Percentiles rank a stretch among this genome's conserved stretches.
These are phyloP conservation scores for Colletotrichum paranaense DNA, from an alignment of 2,329 filamentous ascomycete species.

Conservation along the genomic window DNA sequence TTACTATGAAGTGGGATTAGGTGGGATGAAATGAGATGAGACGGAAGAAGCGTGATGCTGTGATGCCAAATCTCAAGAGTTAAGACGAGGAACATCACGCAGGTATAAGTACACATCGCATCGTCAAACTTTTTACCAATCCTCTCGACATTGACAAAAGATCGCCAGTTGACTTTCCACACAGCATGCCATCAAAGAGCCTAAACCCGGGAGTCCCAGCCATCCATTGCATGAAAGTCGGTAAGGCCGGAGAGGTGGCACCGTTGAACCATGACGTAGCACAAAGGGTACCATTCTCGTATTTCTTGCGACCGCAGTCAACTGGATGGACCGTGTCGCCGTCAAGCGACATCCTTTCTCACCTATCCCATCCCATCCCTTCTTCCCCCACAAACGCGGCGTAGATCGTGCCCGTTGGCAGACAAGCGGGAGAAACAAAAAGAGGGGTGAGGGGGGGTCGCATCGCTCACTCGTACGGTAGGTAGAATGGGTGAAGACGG, in stretches of 20 bases:
- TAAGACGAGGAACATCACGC: not conserved
- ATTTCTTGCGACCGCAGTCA: conserved; percentile 8
- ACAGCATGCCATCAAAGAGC: too few species aligned
- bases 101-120: conserved; percentile 9
- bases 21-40: not conserved
- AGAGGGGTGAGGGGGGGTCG: not conserved
- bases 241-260: conserved; percentile 15
- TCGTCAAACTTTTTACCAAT: not conserved
- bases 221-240: conserved; percentile 24
- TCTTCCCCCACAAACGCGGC: conserved; percentile 4
- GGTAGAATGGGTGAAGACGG: not conserved
- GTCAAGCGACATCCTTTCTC: not conserved
- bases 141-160: not conserved
- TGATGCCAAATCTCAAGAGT: not conserved
- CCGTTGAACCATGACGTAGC: conserved; percentile 28
- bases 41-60: not conserved
- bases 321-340: not conserved
- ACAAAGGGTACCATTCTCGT: conserved; percentile 30
- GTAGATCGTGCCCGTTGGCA: conserved; percentile 20
- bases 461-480: not conserved
- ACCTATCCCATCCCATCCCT: not conserved
- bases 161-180: not conserved
- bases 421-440: conserved; percentile 26
- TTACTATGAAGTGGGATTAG: not conserved
- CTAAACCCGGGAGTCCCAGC: not conserved